Conservation (phyloP, 192 early-diverging fungal species). For the Coemansia sp. region DNA sequence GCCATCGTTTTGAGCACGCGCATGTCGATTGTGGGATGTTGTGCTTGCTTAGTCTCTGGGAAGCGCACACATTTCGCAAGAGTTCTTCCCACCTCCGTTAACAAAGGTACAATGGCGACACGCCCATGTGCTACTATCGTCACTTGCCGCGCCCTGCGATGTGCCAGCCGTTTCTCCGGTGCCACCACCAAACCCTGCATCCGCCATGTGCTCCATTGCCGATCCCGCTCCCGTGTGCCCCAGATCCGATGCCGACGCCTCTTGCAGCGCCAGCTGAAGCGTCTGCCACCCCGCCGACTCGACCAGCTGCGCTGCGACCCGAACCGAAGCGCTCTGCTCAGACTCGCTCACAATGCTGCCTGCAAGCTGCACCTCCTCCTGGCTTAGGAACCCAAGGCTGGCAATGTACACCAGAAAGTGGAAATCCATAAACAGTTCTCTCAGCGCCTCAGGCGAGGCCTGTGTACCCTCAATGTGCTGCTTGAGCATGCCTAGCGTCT, state of each 20-base stretch:
- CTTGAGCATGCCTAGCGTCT: conserved; percentile 63
- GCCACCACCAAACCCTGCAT: conserved; percentile 1
- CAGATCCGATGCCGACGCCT: conserved; percentile 35
- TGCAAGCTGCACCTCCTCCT: conserved; percentile 50
- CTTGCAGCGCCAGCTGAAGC: conserved; percentile 34
- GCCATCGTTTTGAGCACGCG: no score
- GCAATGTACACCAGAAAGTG: conserved; percentile 77
- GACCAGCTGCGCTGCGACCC: conserved; percentile 19
- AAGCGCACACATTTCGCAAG: conserved; percentile 51
- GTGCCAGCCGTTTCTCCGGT: conserved; percentile 1
- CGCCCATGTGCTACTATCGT: conserved; percentile 19
- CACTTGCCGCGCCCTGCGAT: not conserved
- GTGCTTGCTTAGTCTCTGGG: conserved; percentile 28
- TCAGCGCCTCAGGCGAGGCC: conserved; percentile 39
- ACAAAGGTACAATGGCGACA: conserved; percentile 52
- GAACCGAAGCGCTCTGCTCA: conserved; percentile 6
- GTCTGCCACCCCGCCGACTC: conserved; percentile 45
- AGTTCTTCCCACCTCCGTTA: conserved; percentile 20
- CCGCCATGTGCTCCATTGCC: not conserved
- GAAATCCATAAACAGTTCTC: conserved; percentile 73
- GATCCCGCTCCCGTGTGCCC: conserved; percentile 17
- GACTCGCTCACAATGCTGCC: conserved; percentile 24
- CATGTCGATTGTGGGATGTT: no score
- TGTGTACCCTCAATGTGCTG: conserved; percentile 47
- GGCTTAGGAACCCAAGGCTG: conserved; percentile 65